phyloP scores from a whole-genome alignment of 2,329 filamentous ascomycete genomes.

The Anisogramma anomala region DNA sequence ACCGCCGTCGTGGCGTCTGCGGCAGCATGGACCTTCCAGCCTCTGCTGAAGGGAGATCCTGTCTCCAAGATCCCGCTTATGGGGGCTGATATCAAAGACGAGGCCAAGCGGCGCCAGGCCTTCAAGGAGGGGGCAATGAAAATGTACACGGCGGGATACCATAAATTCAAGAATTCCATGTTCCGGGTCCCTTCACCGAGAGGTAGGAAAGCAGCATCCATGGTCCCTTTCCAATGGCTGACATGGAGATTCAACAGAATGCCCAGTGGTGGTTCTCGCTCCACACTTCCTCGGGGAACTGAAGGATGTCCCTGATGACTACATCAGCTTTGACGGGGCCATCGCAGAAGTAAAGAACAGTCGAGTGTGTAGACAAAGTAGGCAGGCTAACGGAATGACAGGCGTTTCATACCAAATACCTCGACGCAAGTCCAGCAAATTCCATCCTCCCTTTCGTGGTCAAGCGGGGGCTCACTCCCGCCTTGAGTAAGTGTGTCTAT shows the following conservation, averaged over 20 bases:
- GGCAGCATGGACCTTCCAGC: background rate
- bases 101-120: constrained; percentile 19
- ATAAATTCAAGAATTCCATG: constrained; percentile 15
- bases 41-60: background rate
- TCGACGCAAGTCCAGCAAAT: constrained; percentile 2
- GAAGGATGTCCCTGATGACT: constrained; percentile 10
- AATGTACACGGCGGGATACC: constrained; percentile 22
- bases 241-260: background rate
- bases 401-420: constrained; percentile 11
- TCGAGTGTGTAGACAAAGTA: no score
- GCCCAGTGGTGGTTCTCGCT: constrained; percentile 5
- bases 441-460: constrained; percentile 10
- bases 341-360: constrained; percentile 11
- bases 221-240: background rate
- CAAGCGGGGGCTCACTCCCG: constrained; percentile 8
- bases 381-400: background rate
- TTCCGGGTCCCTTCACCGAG: constrained; percentile 9
- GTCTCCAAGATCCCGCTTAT: constrained; percentile 10
- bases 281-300: constrained; percentile 7
- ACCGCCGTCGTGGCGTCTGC: background rate
- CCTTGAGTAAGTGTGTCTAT: constrained; percentile 7
- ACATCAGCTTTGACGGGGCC: constrained; percentile 6
- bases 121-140: constrained; percentile 18
- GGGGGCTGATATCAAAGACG: constrained; percentile 19
- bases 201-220: background rate